phyloP scores from a whole-genome alignment of 345 rosid genomes.

The Mangifera indica region DNA sequence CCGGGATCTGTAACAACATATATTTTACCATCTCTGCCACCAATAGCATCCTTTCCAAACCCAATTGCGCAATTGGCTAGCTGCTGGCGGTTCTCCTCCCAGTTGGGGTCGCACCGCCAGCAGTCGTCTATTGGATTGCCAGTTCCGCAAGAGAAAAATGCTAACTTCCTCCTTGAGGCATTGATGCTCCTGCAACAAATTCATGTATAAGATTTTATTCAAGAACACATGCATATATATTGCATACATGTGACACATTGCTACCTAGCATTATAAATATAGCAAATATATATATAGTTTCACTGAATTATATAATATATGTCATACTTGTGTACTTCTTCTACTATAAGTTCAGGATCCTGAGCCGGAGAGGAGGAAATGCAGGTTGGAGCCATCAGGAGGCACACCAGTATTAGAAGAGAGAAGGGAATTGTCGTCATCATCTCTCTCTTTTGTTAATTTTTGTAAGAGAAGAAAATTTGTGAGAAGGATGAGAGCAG shows the following conservation, averaged over 20 bases:
- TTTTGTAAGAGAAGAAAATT: background rate
- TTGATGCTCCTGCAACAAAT: slow-evolving; percentile 42
- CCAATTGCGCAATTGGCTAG: slow-evolving; percentile 63
- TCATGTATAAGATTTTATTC: background rate
- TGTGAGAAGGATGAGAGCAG: background rate
- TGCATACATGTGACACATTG: background rate
- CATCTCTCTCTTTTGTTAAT: background rate
- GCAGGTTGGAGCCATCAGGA: slow-evolving; percentile 31
- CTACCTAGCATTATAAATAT: background rate
- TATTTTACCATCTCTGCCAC: slow-evolving; percentile 60
- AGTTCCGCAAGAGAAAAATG: slow-evolving; percentile 56
- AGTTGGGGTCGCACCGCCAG: slow-evolving; percentile 60
- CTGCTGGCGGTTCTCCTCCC: slow-evolving; percentile 54
- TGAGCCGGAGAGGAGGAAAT: slow-evolving; percentile 44
- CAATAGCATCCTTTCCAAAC: slow-evolving; percentile 65
- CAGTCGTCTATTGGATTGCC: slow-evolving; percentile 70
- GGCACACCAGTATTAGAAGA: slow-evolving; percentile 11
- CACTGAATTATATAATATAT: background rate
- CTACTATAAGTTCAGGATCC: slow-evolving; percentile 51
- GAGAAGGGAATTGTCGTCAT: slow-evolving; percentile 26
- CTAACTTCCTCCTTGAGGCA: slow-evolving; percentile 63
- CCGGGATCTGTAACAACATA: slow-evolving; percentile 51
- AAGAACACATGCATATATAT: too few species aligned
- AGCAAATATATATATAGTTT: too few species aligned
- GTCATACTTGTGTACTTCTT: slow-evolving; percentile 46